Base-by-base conservation (phyloP, 192 early-diverging fungal genomes). In the Allomyces macrogynus region DNA sequence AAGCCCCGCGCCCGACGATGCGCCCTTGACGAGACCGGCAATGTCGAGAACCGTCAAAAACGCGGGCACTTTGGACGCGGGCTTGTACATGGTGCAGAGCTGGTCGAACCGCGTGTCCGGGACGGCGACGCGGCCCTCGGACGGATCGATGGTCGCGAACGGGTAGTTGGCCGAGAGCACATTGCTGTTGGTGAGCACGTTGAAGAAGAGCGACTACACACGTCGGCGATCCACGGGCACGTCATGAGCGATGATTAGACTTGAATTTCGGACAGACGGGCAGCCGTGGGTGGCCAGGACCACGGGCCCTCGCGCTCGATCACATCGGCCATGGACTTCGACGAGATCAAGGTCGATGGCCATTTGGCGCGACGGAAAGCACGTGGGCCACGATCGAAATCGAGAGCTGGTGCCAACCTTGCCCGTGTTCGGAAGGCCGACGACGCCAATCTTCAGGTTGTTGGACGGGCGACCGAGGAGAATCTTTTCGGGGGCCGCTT, bases 71-170 rank as follows among this genome's bases (percentile, higher is more conserved):
- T 78, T 79, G 61, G 70, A 79, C 23, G 76, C 69, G 12, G 87
- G 83, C 72, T 85, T 84, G 74, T 84, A 89, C 67, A 80, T 76
- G 24, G 78, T 67, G 63, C 74, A 75, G 62, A 89, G 81, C 84
- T 86, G 89, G 67, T 93, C 91, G 68, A 95, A 87, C 20, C 94
- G 82, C 23, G 76, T 69, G 76, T 98, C 95, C 24, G 91, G 92
- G 25, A 98, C 93, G 20, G 87, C 84, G 16, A 90, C 90, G 61
- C 91, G 86, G 63, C 90, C 84, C 77, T 94, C 90, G 61, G 86
- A 78, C 22, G 95, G 95, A 68, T 95, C 92, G 71, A 89, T 93
- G 25, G 91, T 97, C 77, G 90, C 93, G 84, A 98, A 98, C 66
- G 95, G 95, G 73, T 91, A 96, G 82, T 96, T 98, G 71, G 92